Evolutionary conservation across 148 eudicot genomes (phyloP).

Genomic region (Beta vulgaris): DNA sequence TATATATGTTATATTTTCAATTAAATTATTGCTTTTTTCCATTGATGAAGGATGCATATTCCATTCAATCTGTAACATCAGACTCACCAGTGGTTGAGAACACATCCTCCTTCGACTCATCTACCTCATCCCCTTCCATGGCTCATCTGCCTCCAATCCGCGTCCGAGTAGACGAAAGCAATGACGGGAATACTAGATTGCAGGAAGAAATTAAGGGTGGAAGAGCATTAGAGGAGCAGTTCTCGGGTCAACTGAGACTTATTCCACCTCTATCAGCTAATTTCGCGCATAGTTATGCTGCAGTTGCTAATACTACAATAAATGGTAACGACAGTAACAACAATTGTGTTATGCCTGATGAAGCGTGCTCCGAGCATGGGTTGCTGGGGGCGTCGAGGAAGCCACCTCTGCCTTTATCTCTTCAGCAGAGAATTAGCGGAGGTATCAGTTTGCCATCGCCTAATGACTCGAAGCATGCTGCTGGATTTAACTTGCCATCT

Average conservation of each 20-base stretch:
- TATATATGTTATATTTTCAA: too few species aligned
- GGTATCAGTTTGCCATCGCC: slow-evolving; percentile 46
- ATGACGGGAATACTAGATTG: slow-evolving; percentile 12
- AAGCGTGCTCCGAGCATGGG: slow-evolving; percentile 23
- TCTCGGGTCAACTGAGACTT: slow-evolving; percentile 38
- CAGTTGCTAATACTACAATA: slow-evolving; percentile 14
- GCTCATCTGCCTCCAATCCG: slow-evolving; percentile 56
- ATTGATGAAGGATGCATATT: slow-evolving; percentile 22
- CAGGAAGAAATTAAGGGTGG: slow-evolving; percentile 36
- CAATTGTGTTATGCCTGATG: slow-evolving; percentile 33
- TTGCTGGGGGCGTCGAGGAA: slow-evolving; percentile 41
- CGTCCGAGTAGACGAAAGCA: slow-evolving; percentile 43
- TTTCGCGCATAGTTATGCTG: slow-evolving; percentile 21
- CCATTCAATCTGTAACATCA: slow-evolving; percentile 34
- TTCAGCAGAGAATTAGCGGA: slow-evolving; percentile 44
- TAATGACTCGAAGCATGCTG: slow-evolving; percentile 44
- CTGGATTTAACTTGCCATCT: slow-evolving; percentile 46
- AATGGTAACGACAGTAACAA: slow-evolving; percentile 1
- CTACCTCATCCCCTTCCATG: slow-evolving; percentile 67
- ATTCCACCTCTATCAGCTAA: slow-evolving; percentile 29
- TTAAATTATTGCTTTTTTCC: too few species aligned
- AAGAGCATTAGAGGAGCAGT: slow-evolving; percentile 44
- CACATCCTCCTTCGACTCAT: slow-evolving; percentile 58
- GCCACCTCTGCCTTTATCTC: slow-evolving; percentile 59
- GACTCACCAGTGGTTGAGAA: slow-evolving; percentile 54